Evolutionary conservation across 768 basidiomycete genomes (phyloP).

Genomic region (Tephrocybe sp.): DNA sequence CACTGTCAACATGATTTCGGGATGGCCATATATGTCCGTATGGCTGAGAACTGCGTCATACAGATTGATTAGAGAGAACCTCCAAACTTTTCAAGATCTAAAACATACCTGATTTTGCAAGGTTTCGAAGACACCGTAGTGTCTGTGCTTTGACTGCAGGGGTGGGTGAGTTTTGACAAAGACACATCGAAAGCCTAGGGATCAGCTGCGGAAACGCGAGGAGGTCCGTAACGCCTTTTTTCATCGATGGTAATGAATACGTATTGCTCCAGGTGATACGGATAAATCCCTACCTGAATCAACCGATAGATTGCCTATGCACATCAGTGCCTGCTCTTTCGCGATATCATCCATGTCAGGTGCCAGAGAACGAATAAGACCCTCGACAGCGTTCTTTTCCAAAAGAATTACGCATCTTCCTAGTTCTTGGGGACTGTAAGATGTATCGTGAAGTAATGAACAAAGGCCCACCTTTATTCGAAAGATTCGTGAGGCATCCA

Average conservation of each 20-base stretch:
- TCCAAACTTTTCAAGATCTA: no score
- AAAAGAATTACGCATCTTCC: constrained; percentile 15
- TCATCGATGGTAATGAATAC: background rate
- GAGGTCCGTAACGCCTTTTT: constrained; percentile 9
- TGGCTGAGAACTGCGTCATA: constrained; percentile 11
- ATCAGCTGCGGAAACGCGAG: constrained; percentile 11
- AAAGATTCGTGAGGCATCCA: constrained; percentile 18
- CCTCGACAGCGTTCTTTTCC: constrained; percentile 3
- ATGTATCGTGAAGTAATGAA: background rate
- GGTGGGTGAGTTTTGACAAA: constrained; percentile 4
- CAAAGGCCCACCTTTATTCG: constrained; percentile 13
- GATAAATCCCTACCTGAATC: constrained; percentile 11
- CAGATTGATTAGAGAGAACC: background rate
- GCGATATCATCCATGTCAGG: constrained; percentile 8
- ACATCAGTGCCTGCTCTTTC: constrained; percentile 17
- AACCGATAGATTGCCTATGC: constrained; percentile 17
- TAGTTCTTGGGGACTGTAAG: constrained; percentile 7
- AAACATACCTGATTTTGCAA: constrained; percentile 16
- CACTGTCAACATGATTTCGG: constrained; percentile 8
- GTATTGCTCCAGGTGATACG: background rate
- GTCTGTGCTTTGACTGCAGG: constrained; percentile 15
- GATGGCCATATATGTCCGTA: constrained; percentile 2
- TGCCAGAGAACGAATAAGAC: constrained; percentile 6
- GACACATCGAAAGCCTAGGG: constrained; percentile 12
- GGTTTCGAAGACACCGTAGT: constrained; percentile 17